Percentiles rank a stretch among this genome's conserved stretches.
phyloP scores from a whole-genome alignment of 2,329 filamentous ascomycete genomes.

The Hirsutella thompsonii region DNA sequence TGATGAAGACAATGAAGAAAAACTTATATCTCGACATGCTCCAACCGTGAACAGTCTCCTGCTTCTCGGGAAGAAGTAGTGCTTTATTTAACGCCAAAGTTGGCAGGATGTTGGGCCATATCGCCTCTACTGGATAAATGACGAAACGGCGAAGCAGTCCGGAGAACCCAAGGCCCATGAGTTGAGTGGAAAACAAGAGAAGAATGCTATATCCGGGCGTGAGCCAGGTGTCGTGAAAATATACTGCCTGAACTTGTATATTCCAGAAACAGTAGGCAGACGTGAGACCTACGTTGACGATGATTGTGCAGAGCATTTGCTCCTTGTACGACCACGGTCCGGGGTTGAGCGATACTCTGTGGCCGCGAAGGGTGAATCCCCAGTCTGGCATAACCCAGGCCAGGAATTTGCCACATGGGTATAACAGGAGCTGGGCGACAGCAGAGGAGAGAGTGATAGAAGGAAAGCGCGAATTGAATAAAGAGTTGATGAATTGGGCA shows the following conservation, averaged over 20 bases:
- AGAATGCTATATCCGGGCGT: slow-evolving; percentile 14
- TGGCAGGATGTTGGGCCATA: slow-evolving; percentile 20
- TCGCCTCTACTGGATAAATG: slow-evolving; percentile 19
- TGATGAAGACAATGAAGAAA: slow-evolving; percentile 25
- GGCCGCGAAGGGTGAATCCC: slow-evolving; percentile 22
- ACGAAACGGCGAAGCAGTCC: slow-evolving; percentile 20
- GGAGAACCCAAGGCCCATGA: slow-evolving; percentile 19
- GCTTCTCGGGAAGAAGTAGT: slow-evolving; percentile 16
- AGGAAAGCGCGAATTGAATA: slow-evolving; percentile 7
- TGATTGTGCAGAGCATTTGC: slow-evolving; percentile 28
- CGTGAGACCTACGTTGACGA: slow-evolving; percentile 9
- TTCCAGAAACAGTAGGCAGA: slow-evolving; percentile 9
- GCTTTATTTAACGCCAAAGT: slow-evolving; percentile 21
- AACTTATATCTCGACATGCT: slow-evolving; percentile 29
- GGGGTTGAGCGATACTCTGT: slow-evolving; percentile 22
- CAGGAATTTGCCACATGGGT: slow-evolving; percentile 23
- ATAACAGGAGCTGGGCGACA: slow-evolving; percentile 25
- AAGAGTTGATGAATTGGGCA: slow-evolving; percentile 5
- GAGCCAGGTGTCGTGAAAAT: slow-evolving; percentile 16
- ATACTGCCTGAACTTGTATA: slow-evolving; percentile 14
- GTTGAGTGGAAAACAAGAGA: slow-evolving; percentile 17
- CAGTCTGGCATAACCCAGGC: slow-evolving; percentile 27
- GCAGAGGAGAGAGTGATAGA: slow-evolving; percentile 2
- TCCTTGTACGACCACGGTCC: slow-evolving; percentile 29
- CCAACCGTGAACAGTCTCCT: slow-evolving; percentile 27